Base-by-base conservation (phyloP, 306 rosid species). In the Benincasa hispida region DNA sequence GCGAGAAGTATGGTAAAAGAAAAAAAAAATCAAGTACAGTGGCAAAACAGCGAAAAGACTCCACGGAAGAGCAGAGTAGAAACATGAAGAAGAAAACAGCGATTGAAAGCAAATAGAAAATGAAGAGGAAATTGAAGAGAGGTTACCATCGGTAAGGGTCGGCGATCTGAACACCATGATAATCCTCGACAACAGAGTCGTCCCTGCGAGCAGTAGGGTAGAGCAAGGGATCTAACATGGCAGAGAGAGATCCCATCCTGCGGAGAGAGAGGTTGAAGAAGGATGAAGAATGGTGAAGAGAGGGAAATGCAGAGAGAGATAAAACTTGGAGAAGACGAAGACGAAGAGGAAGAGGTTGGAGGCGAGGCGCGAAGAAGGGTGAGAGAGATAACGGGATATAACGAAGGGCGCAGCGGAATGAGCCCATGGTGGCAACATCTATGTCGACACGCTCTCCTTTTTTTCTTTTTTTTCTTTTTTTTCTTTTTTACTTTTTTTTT, bases 71-170 rank as follows among this genome's bases (percentile, higher is more conserved):
- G 24, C 55, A 45, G 4, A 48, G 7, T 45, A 59, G 22, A 58
- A 47, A 70, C 22, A 45, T 8, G 28, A 3, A 17, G 41, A 9
- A 39, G 3, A 22, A 65, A 79, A 57, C 41, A 66, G 24, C 53
- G 1, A 55, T 14, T 8, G 56, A 28, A 62, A 12, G 12, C 42
- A 27, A 21, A 17, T 18, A 65, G 51, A 9, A 54, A 24, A 66
- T 21, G 28, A 27, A 76, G 19, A 10, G 17, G 45, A 72, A 54
- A 27, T 47, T 17, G 24, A 15, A 48, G 42, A 39, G 34, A 5
- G 55, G 4, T 61, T 88, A 91, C 98, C 97, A 94, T 66, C 97
- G 83, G 30, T 89, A 90, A 61, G 99, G 99, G 41, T 94, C 98
- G 2, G 85, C 72, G 58, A 94, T 50, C 53, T 74, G 77, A 78